Evolutionary conservation across 2,329 filamentous ascomycete genomes (phyloP).

Genomic region (Colletotrichum eleusines): DNA sequence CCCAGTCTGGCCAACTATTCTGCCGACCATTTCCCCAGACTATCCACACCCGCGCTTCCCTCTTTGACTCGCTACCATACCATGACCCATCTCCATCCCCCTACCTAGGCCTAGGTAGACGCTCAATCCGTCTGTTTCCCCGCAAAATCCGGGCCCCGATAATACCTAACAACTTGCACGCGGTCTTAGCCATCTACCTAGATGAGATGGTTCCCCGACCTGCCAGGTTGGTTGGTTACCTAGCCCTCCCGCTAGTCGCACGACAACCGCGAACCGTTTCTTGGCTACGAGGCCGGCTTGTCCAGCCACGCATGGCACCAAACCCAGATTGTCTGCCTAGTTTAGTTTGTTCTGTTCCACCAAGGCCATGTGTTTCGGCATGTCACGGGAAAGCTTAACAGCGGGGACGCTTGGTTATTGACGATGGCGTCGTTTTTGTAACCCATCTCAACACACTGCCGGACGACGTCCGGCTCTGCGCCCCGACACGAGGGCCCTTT

Average conservation of each 20-base stretch:
- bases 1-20: slow-evolving; percentile 22
- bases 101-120: no score
- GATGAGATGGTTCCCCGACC: slow-evolving; percentile 18
- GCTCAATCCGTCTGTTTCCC: slow-evolving; percentile 20
- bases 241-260: slow-evolving; percentile 40
- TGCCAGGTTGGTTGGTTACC: no score
- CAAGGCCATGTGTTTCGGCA: slow-evolving; percentile 20
- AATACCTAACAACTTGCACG: slow-evolving; percentile 2
- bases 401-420: slow-evolving; percentile 8
- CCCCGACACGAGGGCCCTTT: slow-evolving; percentile 13
- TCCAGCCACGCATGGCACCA: slow-evolving; percentile 9
- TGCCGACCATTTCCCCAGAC: slow-evolving; percentile 29
- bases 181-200: no score
- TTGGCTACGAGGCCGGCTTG: slow-evolving; percentile 31
- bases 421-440: not conserved
- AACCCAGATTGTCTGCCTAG: slow-evolving; percentile 5
- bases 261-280: slow-evolving; percentile 39
- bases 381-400: slow-evolving; percentile 40
- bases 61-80: slow-evolving; percentile 33
- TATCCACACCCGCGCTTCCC: slow-evolving; percentile 26
- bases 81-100: slow-evolving; percentile 15
- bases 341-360: slow-evolving; percentile 11
- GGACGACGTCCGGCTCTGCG: slow-evolving; percentile 31
- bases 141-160: slow-evolving; percentile 37
- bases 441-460: slow-evolving; percentile 1